Base-by-base conservation (phyloP, 768 basidiomycete genomes). In the Auriculariales sp. region DNA sequence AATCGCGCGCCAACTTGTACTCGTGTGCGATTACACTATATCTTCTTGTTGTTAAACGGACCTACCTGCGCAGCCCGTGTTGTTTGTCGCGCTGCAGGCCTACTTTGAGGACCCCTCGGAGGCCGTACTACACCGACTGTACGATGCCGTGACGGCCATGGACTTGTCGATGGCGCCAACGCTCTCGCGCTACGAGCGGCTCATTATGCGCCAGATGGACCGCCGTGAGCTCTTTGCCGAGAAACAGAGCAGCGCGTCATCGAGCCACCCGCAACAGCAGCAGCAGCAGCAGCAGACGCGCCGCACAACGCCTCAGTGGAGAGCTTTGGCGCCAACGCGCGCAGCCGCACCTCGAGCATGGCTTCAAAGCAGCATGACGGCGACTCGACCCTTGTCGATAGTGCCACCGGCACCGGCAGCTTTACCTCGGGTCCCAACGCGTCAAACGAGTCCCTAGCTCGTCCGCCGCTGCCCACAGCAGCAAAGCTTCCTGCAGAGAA, bases 91-190 rank as follows among this genome's bases (percentile, higher is more conserved):
- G 3, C 74, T 99, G 42, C 91, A 97, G 61, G 91, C 97, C 64
- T 99, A 97, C 66, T 91, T 93, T 63, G 69, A 75, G 24, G 74
- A 83, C 54, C 92, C 93, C 0, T 91, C 90, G 0, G 81, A 93
- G 60, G 87, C 89, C 55, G 87, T 90, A 57, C 79, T 99, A 12
- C 79, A 85, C 2, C 80, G 86, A 2, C 73, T 99, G 3, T 98
- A 91, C 61, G 88, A 94, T 56, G 81, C 92, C 3, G 81, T 97
- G 54, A 98, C 98, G 62, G 79, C 85, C 4, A 89, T 98, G 76
- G 79, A 94, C 58, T 69, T 89, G 17, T 74, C 80, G n/a, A 73
- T 71, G 7, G 79, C 86, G 24, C 95, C 95, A 2, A 62, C 69
- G 3, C 68, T 99, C 36, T 81, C 81, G 3, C 78, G 87, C 27